Conservation (phyloP, 345 rosid genomes). For the Durio zibethinus region DNA sequence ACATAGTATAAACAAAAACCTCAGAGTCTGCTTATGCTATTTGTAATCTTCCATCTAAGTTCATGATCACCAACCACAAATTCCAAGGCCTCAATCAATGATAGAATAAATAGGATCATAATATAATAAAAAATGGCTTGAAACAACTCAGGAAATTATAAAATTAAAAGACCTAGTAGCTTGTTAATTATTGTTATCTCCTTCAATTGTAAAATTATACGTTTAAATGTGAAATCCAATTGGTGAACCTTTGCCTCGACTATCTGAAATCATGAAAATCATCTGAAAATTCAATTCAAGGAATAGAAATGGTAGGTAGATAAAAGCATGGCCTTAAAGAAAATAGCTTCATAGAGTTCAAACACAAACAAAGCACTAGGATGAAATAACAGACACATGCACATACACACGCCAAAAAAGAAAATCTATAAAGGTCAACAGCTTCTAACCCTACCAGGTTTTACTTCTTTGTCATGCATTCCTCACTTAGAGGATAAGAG, state of each 20-base stretch:
- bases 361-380: background rate
- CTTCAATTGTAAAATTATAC: constrained; percentile 80
- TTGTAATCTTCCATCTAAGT: constrained; percentile 58
- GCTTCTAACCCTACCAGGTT: background rate
- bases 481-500: background rate
- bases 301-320: background rate
- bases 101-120: background rate
- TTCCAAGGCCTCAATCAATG: constrained; percentile 72
- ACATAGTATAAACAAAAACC: constrained; percentile 38
- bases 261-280: constrained; percentile 43
- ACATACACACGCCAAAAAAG: background rate
- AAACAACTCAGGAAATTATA: background rate
- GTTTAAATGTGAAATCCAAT: constrained; percentile 75
- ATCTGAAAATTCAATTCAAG: constrained; percentile 8
- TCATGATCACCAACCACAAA: constrained; percentile 63
- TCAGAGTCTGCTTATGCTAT: constrained; percentile 67
- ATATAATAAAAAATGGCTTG: background rate
- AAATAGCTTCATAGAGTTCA: background rate
- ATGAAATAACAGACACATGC: background rate
- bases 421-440: background rate
- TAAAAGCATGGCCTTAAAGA: background rate
- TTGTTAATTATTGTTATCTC: constrained; percentile 58
- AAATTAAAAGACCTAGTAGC: background rate
- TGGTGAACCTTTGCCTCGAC: constrained; percentile 94
- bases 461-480: background rate